phyloP scores from a whole-genome alignment of 768 basidiomycete species.

The Rhizopogon roseolus region DNA sequence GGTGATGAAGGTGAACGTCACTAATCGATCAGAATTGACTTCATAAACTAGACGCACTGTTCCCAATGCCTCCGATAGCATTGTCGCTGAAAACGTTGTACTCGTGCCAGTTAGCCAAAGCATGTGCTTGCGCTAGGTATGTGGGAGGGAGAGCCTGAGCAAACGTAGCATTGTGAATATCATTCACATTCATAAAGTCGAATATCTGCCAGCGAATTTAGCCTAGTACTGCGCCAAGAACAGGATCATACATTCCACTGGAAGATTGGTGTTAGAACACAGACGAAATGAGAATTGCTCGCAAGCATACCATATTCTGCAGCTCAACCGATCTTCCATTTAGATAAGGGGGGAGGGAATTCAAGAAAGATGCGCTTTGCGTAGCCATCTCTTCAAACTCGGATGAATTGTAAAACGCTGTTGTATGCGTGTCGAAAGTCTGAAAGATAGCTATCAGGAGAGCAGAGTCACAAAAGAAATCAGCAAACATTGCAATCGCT shows the following conservation, averaged over 20 bases:
- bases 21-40: background rate
- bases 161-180: slow-evolving; percentile 61
- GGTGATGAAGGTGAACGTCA: background rate
- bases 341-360: slow-evolving; percentile 43
- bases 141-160: slow-evolving; percentile 38
- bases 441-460: slow-evolving; percentile 15
- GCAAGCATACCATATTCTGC: slow-evolving; percentile 48
- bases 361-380: slow-evolving; percentile 45
- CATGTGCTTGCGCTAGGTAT: slow-evolving; percentile 49
- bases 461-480: background rate
- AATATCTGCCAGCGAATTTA: slow-evolving; percentile 39
- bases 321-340: slow-evolving; percentile 49
- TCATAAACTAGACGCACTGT: slow-evolving; percentile 36
- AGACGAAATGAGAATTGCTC: background rate
- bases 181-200: slow-evolving; percentile 72
- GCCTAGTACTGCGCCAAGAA: background rate
- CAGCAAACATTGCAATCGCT: slow-evolving; percentile 49
- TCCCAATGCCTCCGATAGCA: slow-evolving; percentile 54
- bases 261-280: slow-evolving; percentile 4
- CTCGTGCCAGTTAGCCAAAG: slow-evolving; percentile 71
- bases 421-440: slow-evolving; percentile 45
- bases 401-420: slow-evolving; percentile 50
- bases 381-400: slow-evolving; percentile 42
- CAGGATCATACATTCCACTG: slow-evolving; percentile 41
- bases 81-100: slow-evolving; percentile 58